A percentile compares a stretch with the other conserved stretches of the same genome.
Conservation (phyloP, 179 eudicot genomes). For the Carnegiea gigantea region DNA sequence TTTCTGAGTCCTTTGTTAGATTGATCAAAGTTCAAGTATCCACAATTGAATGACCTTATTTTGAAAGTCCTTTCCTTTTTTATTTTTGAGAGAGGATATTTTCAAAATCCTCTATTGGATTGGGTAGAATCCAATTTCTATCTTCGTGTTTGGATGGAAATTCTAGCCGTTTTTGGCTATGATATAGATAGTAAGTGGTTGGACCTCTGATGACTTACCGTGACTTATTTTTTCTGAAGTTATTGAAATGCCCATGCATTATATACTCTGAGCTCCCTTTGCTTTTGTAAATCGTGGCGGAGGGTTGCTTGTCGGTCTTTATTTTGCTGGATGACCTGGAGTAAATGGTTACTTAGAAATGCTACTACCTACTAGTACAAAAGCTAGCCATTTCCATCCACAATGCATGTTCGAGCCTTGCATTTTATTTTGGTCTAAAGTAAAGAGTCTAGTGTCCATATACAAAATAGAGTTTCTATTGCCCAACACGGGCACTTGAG, state of each 20-base stretch:
- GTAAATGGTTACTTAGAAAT: background rate
- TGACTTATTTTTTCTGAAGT: background rate
- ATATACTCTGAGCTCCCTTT: background rate
- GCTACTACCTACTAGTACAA: background rate
- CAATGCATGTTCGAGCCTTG: too few species aligned
- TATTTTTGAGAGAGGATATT: too few species aligned
- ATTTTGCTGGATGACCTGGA: background rate
- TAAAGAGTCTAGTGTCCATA: background rate
- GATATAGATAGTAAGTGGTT: background rate
- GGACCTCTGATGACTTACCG: background rate
- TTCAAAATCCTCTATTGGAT: background rate
- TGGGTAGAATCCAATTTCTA: background rate
- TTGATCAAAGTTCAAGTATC: too few species aligned
- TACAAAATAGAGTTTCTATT: too few species aligned
- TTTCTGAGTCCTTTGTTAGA: background rate
- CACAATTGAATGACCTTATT: too few species aligned
- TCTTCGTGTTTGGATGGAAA: background rate
- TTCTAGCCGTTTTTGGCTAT: background rate
- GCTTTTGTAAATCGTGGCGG: background rate
- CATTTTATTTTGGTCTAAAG: background rate
- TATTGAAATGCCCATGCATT: background rate
- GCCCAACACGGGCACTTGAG: too few species aligned
- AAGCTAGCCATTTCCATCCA: too few species aligned
- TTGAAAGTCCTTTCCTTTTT: too few species aligned
- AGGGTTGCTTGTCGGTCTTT: background rate